Percentiles rank a stretch among this genome's conserved stretches.
phyloP scores from a whole-genome alignment of 2,329 filamentous ascomycete genomes.

The Diaporthe citrichinensis region DNA sequence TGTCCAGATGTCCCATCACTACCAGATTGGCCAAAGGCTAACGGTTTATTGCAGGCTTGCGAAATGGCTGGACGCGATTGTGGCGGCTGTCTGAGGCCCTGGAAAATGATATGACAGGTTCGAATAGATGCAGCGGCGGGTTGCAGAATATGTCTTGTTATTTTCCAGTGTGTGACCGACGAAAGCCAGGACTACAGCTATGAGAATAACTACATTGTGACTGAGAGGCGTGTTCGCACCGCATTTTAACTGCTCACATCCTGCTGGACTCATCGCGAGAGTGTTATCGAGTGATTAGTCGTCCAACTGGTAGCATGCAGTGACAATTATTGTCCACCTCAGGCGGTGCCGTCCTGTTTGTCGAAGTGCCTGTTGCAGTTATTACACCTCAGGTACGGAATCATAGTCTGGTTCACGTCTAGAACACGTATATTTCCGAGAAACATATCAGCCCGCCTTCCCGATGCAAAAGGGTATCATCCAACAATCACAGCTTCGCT shows the following conservation, averaged over 20 bases:
- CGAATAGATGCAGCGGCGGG: neutral
- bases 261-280: neutral
- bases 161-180: neutral
- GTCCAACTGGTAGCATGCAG: neutral
- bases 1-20: neutral
- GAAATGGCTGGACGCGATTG: constrained; percentile 53
- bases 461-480: constrained; percentile 27
- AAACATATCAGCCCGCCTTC: too few relatives aligned
- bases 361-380: neutral
- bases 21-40: neutral
- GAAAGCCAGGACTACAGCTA: too few relatives aligned
- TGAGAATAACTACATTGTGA: neutral
- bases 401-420: neutral
- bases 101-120: too few relatives aligned
- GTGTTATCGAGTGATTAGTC: neutral
- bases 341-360: neutral
- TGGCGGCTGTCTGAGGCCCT: constrained; percentile 43
- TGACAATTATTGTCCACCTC: neutral
- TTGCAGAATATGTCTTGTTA: neutral
- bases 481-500: constrained; percentile 42
- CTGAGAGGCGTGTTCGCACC: neutral
- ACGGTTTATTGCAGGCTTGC: constrained; percentile 46
- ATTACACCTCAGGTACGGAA: neutral
- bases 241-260: neutral
- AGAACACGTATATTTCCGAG: neutral